phyloP scores from a whole-genome alignment of 192 early-diverging fungal species.

The Jimgerdemannia lactiflua region DNA sequence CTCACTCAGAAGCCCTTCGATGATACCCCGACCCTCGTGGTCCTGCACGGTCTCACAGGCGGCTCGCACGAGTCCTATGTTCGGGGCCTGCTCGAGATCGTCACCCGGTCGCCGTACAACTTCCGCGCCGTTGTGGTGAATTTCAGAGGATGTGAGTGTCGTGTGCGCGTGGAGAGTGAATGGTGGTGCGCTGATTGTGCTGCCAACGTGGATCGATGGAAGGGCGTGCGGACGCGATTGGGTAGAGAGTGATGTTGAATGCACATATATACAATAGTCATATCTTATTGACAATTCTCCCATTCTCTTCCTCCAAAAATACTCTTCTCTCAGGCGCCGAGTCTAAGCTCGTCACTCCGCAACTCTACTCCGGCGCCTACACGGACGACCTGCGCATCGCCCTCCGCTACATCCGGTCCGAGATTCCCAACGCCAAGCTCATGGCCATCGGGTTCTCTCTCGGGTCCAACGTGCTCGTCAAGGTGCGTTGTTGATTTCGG shows the following conservation, averaged over 20 bases:
- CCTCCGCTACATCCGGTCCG: conserved; percentile 50
- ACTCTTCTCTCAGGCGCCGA: conserved; percentile 36
- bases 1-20: conserved; percentile 48
- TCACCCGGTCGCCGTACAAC: conserved; percentile 54
- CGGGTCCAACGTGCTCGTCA: conserved; percentile 90
- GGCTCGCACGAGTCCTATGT: conserved; percentile 92
- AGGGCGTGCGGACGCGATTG: no score
- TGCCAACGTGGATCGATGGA: no score
- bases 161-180: no score
- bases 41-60: conserved; percentile 91
- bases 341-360: conserved; percentile 70
- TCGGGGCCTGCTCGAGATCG: conserved; percentile 60
- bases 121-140: conserved; percentile 86
- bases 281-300: no score
- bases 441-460: conserved; percentile 88
- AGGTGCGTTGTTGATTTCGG: conserved; percentile 36
- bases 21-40: conserved; percentile 72
- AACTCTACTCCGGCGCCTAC: conserved; percentile 79
- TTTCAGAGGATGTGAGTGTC: conserved; percentile 70
- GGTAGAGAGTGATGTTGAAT: no score
- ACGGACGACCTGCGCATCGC: conserved; percentile 77
- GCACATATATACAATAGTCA: background rate
- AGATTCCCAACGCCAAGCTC: conserved; percentile 60
- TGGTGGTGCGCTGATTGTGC: no score
- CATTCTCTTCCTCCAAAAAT: background rate